These are phyloP conservation scores for Candolleomyces aberdarensis DNA, from an alignment of 768 basidiomycete genomes.

Conservation along the genomic window DNA sequence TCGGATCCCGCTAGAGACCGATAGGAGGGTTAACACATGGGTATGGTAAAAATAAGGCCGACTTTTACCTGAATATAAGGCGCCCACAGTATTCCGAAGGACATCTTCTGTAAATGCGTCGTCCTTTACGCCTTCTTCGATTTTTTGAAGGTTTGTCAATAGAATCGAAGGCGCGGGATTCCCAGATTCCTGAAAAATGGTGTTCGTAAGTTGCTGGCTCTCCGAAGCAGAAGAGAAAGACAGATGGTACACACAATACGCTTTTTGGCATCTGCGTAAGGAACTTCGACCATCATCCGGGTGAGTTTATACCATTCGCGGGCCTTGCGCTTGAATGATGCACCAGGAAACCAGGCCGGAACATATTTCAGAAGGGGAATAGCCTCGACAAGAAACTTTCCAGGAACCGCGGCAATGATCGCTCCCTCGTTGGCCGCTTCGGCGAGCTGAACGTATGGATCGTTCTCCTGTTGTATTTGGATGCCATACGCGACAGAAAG, in stretches of 20 bases:
- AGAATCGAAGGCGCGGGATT: conserved; percentile 14
- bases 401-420: conserved; percentile 22
- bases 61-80: conserved; percentile 19
- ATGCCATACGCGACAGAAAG: conserved; percentile 34
- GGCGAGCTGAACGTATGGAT: conserved; percentile 28
- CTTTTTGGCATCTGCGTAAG: conserved; percentile 28
- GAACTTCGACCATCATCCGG: conserved; percentile 30
- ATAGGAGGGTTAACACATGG: background rate
- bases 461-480: conserved; percentile 23
- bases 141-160: conserved; percentile 11
- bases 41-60: background rate
- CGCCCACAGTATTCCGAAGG: conserved; percentile 19
- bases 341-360: conserved; percentile 31
- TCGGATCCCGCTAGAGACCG: conserved; percentile 17
- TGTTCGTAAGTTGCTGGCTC: background rate
- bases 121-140: conserved; percentile 9
- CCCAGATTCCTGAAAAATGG: conserved; percentile 11
- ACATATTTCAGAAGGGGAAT: conserved; percentile 26
- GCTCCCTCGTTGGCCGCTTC: conserved; percentile 19
- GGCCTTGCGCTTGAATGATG: conserved; percentile 35
- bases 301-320: conserved; percentile 33
- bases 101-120: conserved; percentile 15
- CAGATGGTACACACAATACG: conserved; percentile 23
- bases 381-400: conserved; percentile 27
- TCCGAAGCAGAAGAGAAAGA: background rate